phyloP scores from a whole-genome alignment of 179 eudicot species.

The Spergularia azorica region DNA sequence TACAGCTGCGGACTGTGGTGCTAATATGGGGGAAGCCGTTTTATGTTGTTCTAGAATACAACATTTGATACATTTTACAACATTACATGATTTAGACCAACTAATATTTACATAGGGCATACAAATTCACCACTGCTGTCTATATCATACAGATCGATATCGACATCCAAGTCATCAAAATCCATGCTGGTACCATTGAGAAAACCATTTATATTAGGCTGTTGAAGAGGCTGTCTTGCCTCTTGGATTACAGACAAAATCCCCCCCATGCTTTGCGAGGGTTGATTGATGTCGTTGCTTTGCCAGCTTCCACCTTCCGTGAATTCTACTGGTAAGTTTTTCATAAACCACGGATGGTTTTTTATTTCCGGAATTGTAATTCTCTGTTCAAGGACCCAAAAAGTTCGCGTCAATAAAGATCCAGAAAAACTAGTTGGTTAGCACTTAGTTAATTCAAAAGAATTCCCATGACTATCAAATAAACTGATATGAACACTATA shows the following conservation, averaged over 20 bases:
- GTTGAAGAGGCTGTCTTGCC: constrained; percentile 48
- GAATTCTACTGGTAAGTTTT: constrained; percentile 60
- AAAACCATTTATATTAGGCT: constrained; percentile 27
- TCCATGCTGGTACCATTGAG: constrained; percentile 55
- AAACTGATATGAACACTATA: too few species aligned
- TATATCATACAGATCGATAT: constrained; percentile 54
- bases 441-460: too few species aligned
- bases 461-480: too few species aligned
- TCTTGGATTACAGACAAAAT: constrained; percentile 64
- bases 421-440: too few species aligned
- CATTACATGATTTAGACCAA: not conserved
- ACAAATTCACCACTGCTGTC: constrained; percentile 72
- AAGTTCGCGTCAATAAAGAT: not conserved
- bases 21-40: constrained; percentile 8
- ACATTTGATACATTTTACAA: constrained; percentile 16
- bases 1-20: constrained; percentile 12
- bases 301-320: constrained; percentile 57
- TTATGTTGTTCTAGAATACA: constrained; percentile 13
- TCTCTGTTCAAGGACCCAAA: constrained; percentile 40
- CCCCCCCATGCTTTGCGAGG: constrained; percentile 64
- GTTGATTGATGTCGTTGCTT: constrained; percentile 42
- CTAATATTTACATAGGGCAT: constrained; percentile 34
- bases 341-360: constrained; percentile 71
- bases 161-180: constrained; percentile 63
- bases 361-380: constrained; percentile 75